phyloP scores from a whole-genome alignment of 768 basidiomycete genomes.

The Amanita jacksonii region DNA sequence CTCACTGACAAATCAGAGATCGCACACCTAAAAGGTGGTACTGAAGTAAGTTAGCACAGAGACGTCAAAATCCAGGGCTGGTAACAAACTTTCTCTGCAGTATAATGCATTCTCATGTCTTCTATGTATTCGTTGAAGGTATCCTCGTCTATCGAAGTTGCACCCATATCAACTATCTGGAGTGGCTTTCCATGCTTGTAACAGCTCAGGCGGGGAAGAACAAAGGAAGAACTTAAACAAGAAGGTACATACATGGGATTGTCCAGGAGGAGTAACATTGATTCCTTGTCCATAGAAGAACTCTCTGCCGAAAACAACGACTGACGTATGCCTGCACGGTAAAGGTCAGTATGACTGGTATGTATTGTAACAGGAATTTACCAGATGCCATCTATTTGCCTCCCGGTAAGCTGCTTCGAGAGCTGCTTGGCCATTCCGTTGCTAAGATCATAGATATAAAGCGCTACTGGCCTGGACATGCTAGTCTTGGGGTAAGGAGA shows the following conservation, averaged over 20 bases:
- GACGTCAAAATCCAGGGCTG: not conserved
- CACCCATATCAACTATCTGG: constrained; percentile 64
- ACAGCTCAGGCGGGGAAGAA: not conserved
- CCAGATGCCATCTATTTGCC: constrained; percentile 93
- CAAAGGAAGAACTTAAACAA: not conserved
- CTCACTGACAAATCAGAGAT: not conserved
- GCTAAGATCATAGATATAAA: constrained; percentile 90
- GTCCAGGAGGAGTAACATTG: constrained; percentile 56
- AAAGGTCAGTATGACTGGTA: not conserved
- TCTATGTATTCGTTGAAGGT: constrained; percentile 80
- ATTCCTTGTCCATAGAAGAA: constrained; percentile 91
- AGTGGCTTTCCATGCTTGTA: constrained; percentile 66
- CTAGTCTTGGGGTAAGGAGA: not conserved
- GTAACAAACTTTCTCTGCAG: constrained; percentile 70
- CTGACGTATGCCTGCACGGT: constrained; percentile 76
- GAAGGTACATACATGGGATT: constrained; percentile 61
- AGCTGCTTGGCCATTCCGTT: constrained; percentile 75
- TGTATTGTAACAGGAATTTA: constrained; percentile 16
- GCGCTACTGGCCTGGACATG: constrained; percentile 46
- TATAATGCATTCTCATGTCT: constrained; percentile 72
- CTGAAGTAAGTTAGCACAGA: constrained; percentile 25
- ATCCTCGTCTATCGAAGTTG: constrained; percentile 71
- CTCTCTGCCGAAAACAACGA: constrained; percentile 82
- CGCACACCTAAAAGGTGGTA: constrained; percentile 77
- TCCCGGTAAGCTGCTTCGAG: constrained; percentile 74